These are phyloP conservation scores for Thyridium curvatum DNA, from an alignment of 2,329 filamentous ascomycete genomes.

Conservation along the genomic window DNA sequence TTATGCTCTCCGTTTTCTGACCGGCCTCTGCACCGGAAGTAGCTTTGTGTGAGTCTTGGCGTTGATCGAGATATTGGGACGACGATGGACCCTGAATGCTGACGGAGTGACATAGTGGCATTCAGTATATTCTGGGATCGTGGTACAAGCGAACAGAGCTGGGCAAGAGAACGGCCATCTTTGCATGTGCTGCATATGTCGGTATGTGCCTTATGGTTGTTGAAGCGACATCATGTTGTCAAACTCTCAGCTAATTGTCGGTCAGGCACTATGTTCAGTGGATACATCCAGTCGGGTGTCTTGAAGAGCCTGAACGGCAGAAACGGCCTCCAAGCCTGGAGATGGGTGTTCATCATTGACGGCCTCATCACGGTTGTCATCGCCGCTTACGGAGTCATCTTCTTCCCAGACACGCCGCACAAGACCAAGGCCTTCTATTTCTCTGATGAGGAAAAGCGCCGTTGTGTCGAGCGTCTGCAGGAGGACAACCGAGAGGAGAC, in stretches of 20 bases:
- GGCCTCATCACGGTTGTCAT: constrained; percentile 46
- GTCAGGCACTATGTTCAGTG: constrained; percentile 55
- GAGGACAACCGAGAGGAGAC: constrained; percentile 17
- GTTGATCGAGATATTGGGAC: no score
- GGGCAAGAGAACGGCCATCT: constrained; percentile 55
- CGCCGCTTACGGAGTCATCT: constrained; percentile 40
- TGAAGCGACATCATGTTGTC: no score
- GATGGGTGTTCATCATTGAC: constrained; percentile 41
- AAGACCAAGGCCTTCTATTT: constrained; percentile 28
- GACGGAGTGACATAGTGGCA: constrained; percentile 13
- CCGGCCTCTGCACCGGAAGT: constrained; percentile 37
- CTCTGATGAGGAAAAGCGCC: constrained; percentile 22
- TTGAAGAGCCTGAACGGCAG: constrained; percentile 31
- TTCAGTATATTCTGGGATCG: constrained; percentile 43
- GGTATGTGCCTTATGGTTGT: no score
- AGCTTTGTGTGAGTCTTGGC: constrained; percentile 29
- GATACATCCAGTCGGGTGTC: constrained; percentile 45
- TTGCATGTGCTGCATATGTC: constrained; percentile 51
- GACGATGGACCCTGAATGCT: no score
- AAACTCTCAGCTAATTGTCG: no score
- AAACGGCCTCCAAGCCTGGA: constrained; percentile 42
- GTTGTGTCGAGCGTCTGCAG: constrained; percentile 28
- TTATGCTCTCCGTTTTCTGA: constrained; percentile 33
- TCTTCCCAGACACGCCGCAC: constrained; percentile 40
- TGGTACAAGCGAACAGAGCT: constrained; percentile 58